Conservation (phyloP, 495 filamentous ascomycete species). For the Clohesyomyces aquaticus region DNA sequence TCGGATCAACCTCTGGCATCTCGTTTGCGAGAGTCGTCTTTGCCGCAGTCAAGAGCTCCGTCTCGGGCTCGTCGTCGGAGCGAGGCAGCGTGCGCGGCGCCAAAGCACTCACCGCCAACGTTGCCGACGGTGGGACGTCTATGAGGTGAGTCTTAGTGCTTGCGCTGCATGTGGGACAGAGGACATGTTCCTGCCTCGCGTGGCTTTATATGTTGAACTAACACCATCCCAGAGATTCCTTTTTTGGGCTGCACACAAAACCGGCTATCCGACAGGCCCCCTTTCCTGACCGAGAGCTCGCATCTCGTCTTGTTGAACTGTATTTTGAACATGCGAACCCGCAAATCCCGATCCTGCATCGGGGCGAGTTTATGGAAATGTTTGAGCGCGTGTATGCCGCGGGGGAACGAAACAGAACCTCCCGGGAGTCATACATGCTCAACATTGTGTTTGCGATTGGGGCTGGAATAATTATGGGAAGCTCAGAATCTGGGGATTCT, state of each 20-base stretch:
- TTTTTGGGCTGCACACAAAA: conserved; percentile 90
- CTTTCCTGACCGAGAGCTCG: conserved; percentile 79
- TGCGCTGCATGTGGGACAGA: no score
- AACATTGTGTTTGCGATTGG: conserved; percentile 99
- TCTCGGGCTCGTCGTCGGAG: conserved; percentile 60
- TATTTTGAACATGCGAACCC: conserved; percentile 97
- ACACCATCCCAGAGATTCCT: no score
- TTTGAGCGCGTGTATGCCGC: conserved; percentile 76
- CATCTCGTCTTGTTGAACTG: conserved; percentile 69
- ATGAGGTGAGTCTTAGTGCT: no score
- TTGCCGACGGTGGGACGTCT: conserved; percentile 54
- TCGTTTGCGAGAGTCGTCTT: conserved; percentile 95
- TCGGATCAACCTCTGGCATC: conserved; percentile 87
- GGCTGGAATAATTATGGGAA: conserved; percentile 83
- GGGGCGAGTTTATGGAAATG: conserved; percentile 81
- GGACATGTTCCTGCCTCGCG: no score
- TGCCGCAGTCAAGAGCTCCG: conserved; percentile 87
- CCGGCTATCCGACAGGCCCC: conserved; percentile 82
- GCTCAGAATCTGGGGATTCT: conserved; percentile 51
- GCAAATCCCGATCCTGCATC: conserved; percentile 90
- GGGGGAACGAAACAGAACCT: conserved; percentile 69
- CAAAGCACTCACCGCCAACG: conserved; percentile 30
- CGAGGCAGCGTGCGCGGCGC: conserved; percentile 52
- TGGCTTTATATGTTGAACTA: no score
- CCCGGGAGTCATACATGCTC: conserved; percentile 85